A percentile compares a stretch with the other conserved stretches of the same genome.
phyloP scores from a whole-genome alignment of 257 asterid species.

The Mitragyna speciosa region DNA sequence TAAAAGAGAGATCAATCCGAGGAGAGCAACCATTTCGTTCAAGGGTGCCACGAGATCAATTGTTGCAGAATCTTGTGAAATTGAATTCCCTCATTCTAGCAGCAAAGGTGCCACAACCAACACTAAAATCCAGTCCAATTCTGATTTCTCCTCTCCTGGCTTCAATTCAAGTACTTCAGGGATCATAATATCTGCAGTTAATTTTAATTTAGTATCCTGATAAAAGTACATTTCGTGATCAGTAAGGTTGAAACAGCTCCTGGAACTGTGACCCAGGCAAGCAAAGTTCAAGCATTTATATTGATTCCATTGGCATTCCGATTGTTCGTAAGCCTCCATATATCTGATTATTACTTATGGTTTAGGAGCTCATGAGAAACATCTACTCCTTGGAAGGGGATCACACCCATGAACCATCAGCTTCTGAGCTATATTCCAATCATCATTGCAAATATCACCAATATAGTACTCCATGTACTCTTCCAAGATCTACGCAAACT shows the following conservation, averaged over 20 bases:
- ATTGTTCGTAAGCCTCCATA: constrained; percentile 59
- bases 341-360: no score
- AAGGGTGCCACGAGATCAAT: constrained; percentile 69
- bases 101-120: constrained; percentile 67
- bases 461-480: constrained; percentile 59
- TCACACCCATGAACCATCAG: constrained; percentile 67
- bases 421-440: constrained; percentile 58
- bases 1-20: constrained; percentile 56
- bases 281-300: constrained; percentile 61
- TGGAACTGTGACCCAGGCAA: constrained; percentile 39
- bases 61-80: constrained; percentile 53
- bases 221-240: constrained; percentile 43
- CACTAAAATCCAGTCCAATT: constrained; percentile 60
- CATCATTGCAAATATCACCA: constrained; percentile 63
- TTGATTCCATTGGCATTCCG: constrained; percentile 56
- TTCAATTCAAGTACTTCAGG: constrained; percentile 50
- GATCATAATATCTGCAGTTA: constrained; percentile 49
- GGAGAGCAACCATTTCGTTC: constrained; percentile 55
- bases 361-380: constrained; percentile 51
- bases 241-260: constrained; percentile 48
- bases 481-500: constrained; percentile 24
- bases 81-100: constrained; percentile 57
- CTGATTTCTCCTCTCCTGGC: constrained; percentile 47
- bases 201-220: constrained; percentile 31
- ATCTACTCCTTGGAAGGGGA: constrained; percentile 61